These are phyloP conservation scores for Graphilbum fragrans DNA, from an alignment of 2,329 filamentous ascomycete species.

Conservation along the genomic window DNA sequence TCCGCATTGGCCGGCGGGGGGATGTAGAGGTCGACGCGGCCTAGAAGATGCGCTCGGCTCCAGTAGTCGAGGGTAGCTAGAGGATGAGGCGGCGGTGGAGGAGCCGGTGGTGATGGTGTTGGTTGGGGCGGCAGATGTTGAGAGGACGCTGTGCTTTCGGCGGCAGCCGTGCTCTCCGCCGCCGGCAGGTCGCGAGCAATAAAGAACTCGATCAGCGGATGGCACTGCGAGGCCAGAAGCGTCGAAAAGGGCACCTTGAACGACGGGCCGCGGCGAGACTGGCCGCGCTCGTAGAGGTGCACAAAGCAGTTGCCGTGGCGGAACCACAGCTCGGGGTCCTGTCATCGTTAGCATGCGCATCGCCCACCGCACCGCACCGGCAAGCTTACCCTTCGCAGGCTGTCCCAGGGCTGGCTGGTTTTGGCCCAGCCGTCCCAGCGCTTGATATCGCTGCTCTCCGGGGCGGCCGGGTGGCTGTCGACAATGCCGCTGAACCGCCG, in stretches of 20 bases:
- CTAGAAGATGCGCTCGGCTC: conserved; percentile 8
- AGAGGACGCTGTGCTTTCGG: not conserved
- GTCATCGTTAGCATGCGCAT: conserved; percentile 3
- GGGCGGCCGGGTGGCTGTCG: conserved; percentile 14
- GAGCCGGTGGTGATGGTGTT: conserved; percentile 1
- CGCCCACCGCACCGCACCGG: not conserved
- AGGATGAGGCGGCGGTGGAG: conserved; percentile 13
- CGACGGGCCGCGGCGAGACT: conserved; percentile 52
- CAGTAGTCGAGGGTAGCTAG: conserved; percentile 7
- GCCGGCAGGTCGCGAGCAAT: conserved; percentile 21
- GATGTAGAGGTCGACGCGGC: conserved; percentile 52
- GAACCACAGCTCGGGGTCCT: conserved; percentile 65
- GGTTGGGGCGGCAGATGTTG: not conserved
- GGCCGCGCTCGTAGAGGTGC: conserved; percentile 53
- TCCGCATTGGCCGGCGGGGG: conserved; percentile 44
- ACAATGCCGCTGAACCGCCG: conserved; percentile 19
- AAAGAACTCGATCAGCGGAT: conserved; percentile 44
- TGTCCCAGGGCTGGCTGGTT: conserved; percentile 32
- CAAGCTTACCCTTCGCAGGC: conserved; percentile 30
- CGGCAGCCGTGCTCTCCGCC: not conserved
- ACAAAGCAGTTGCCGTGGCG: conserved; percentile 57
- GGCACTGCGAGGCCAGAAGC: conserved; percentile 45
- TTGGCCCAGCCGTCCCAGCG: conserved; percentile 38
- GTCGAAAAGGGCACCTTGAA: conserved; percentile 51
- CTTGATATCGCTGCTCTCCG: conserved; percentile 22